Evolutionary conservation across 2,329 filamentous ascomycete genomes (phyloP).

Genomic region (Botrytis fabae): DNA sequence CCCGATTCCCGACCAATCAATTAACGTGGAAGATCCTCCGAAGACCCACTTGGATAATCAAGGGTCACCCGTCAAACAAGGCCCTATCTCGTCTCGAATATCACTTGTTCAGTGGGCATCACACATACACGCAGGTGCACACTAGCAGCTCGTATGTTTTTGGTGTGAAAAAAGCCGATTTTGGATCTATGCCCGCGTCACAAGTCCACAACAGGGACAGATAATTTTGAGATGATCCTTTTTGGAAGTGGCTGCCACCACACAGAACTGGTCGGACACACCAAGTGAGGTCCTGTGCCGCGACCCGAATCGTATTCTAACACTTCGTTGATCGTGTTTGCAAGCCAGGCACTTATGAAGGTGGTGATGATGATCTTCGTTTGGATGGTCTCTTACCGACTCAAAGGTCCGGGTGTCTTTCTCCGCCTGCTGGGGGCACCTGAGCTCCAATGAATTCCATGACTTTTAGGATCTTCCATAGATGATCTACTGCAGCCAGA

Average conservation of each 20-base stretch:
- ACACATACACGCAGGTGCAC: conserved; percentile 10
- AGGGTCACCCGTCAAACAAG: conserved; percentile 8
- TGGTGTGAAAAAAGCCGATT: background rate
- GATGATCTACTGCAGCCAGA: background rate
- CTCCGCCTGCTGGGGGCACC: background rate
- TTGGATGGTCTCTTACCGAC: background rate
- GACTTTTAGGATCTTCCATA: background rate
- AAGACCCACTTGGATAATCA: conserved; percentile 3
- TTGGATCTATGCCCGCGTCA: background rate
- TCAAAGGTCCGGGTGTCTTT: conserved; percentile 6
- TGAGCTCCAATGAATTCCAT: background rate
- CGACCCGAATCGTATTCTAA: background rate
- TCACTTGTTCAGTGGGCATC: conserved; percentile 1
- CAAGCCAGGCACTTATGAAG: background rate
- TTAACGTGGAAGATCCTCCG: background rate
- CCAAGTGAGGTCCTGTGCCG: background rate
- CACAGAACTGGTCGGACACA: background rate
- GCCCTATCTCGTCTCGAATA: conserved; percentile 6
- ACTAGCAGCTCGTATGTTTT: background rate
- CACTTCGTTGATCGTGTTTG: background rate
- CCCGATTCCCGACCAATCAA: conserved; percentile 1
- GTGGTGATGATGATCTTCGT: background rate
- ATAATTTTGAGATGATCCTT: background rate
- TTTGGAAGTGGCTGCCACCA: background rate
- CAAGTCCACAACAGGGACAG: background rate